Percentiles rank a stretch among this genome's conserved stretches.
phyloP scores from a whole-genome alignment of 2,329 filamentous ascomycete species.

The Fusarium clavum region DNA sequence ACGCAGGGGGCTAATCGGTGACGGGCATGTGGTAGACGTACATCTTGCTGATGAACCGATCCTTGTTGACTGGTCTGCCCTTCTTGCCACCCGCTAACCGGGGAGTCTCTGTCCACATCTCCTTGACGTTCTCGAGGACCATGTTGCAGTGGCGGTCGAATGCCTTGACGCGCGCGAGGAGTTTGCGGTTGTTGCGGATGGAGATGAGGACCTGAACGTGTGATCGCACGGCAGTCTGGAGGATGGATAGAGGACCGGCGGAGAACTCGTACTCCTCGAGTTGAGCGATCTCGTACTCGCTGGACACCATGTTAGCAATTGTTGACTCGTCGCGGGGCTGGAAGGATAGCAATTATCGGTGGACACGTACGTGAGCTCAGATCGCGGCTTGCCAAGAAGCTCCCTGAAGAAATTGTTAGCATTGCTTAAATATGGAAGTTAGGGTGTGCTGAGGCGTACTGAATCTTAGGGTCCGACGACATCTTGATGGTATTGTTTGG shows the following conservation, averaged over 20 bases:
- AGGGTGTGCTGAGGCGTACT: slow-evolving; percentile 62
- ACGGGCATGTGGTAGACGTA: slow-evolving; percentile 57
- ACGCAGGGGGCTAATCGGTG: neutral
- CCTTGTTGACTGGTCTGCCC: slow-evolving; percentile 93
- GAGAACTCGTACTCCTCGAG: slow-evolving; percentile 69
- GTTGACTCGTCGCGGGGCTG: slow-evolving; percentile 31
- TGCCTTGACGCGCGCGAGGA: slow-evolving; percentile 96
- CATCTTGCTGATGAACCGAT: slow-evolving; percentile 98
- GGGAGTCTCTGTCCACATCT: slow-evolving; percentile 99
- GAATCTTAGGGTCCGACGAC: slow-evolving; percentile 77
- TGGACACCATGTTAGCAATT: slow-evolving; percentile 53
- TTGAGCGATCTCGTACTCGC: slow-evolving; percentile 90
- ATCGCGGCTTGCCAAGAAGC: slow-evolving; percentile 87
- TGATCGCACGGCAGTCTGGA: slow-evolving; percentile 94
- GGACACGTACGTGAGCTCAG: slow-evolving; percentile 83
- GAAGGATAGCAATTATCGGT: slow-evolving; percentile 20
- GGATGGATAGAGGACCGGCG: slow-evolving; percentile 77
- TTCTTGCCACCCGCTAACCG: slow-evolving; percentile 85
- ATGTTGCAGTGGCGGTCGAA: slow-evolving; percentile 99
- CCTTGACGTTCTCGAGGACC: slow-evolving; percentile 92
- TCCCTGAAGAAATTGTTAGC: slow-evolving; percentile 69
- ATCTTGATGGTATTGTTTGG: slow-evolving; percentile 54
- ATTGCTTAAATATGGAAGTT: neutral
- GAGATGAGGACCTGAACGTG: slow-evolving; percentile 97
- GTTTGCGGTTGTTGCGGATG: slow-evolving; percentile 97